Evolutionary conservation across 352 stramenopile species (phyloP).

Genomic region (Globisporangium irregulare): DNA sequence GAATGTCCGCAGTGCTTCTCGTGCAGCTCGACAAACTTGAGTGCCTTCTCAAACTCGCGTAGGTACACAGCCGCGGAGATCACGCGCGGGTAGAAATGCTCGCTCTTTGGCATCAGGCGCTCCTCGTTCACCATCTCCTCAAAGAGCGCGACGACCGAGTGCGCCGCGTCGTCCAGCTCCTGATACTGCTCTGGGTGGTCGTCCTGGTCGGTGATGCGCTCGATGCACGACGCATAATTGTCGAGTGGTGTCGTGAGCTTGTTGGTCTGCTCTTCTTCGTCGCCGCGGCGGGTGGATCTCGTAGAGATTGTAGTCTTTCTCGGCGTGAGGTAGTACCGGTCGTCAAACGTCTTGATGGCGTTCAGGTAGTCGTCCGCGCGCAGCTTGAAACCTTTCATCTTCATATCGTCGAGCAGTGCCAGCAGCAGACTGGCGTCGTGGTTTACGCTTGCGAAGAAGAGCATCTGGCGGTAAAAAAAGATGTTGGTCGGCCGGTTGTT

Average conservation of each 20-base stretch:
- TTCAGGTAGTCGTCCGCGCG: conserved; percentile 48
- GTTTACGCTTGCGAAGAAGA: conserved; percentile 37
- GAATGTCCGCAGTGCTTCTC: conserved; percentile 19
- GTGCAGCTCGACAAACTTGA: conserved; percentile 36
- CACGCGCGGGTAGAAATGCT: conserved; percentile 43
- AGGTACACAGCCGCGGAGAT: conserved; percentile 53
- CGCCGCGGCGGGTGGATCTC: conserved; percentile 6
- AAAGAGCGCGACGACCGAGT: conserved; percentile 45
- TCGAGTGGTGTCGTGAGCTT: conserved; percentile 32
- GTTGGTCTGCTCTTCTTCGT: conserved; percentile 2
- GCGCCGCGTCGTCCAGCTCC: conserved; percentile 28
- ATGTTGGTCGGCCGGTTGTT: conserved; percentile 47
- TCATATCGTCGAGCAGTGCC: conserved; percentile 56
- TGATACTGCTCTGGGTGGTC: conserved; percentile 41
- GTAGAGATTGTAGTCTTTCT: conserved; percentile 5
- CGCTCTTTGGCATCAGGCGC: conserved; percentile 27
- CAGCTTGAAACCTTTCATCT: conserved; percentile 64
- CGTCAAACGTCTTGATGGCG: conserved; percentile 48
- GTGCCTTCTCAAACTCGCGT: conserved; percentile 46
- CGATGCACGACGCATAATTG: conserved; percentile 42
- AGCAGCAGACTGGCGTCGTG: conserved; percentile 30
- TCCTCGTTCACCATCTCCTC: conserved; percentile 63
- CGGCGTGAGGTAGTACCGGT: conserved; percentile 34
- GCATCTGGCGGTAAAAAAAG: conserved; percentile 60
- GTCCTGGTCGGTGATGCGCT: conserved; percentile 39